Evolutionary conservation across 257 asterid species (phyloP).

Genomic region (Solanum medicagineum): DNA sequence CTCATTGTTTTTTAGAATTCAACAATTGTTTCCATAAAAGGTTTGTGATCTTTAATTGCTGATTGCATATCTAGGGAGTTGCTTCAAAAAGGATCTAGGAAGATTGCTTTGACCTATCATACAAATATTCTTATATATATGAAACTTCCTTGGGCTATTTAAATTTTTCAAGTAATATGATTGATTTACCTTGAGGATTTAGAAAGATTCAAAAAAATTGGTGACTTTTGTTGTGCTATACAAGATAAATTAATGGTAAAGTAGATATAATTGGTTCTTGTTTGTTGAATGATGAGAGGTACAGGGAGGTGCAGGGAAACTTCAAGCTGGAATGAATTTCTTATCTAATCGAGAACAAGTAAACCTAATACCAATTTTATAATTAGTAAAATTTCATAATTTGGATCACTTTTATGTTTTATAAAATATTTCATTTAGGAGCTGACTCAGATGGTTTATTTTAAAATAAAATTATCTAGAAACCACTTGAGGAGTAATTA

Average conservation of each 20-base stretch:
- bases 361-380: background rate
- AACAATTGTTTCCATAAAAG: background rate
- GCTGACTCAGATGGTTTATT: background rate
- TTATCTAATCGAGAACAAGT: background rate
- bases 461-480: background rate
- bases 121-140: background rate
- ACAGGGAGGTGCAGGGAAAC: background rate
- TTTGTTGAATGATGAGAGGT: background rate
- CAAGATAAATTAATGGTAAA: background rate
- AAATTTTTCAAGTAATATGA: background rate
- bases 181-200: background rate
- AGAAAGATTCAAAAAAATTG: too few relatives aligned
- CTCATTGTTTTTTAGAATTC: background rate
- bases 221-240: too few relatives aligned
- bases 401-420: background rate
- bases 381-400: background rate
- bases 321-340: background rate
- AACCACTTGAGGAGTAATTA: background rate
- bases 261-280: background rate
- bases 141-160: background rate
- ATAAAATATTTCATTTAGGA: background rate
- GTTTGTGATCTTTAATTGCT: background rate
- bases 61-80: background rate
- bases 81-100: background rate
- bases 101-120: background rate